phyloP scores from a whole-genome alignment of 768 basidiomycete genomes.

The Podaxis mareebaensis region DNA sequence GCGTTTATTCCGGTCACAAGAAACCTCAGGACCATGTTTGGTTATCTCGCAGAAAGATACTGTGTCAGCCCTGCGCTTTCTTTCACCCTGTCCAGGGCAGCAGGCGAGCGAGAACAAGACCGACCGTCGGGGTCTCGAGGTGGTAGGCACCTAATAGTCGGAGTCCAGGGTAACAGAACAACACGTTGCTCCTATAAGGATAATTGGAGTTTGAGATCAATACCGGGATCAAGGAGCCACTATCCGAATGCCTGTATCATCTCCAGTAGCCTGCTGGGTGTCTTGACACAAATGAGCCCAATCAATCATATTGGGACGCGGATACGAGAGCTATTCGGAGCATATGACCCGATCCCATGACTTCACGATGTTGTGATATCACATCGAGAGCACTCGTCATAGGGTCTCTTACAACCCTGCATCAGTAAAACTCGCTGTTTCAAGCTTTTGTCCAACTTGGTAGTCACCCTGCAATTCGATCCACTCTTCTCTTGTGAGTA shows the following conservation, averaged over 20 bases:
- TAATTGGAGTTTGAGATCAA: not conserved
- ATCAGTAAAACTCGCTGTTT: not conserved
- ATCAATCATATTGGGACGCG: not conserved
- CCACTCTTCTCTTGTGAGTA: no score
- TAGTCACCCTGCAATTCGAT: no score
- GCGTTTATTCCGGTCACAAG: not conserved
- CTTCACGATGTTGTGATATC: not conserved
- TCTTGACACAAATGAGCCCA: not conserved
- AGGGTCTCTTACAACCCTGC: not conserved
- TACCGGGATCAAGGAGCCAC: not conserved
- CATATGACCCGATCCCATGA: not conserved
- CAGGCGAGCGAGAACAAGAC: not conserved
- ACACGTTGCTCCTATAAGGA: not conserved
- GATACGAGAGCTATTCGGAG: not conserved
- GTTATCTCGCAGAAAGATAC: no score
- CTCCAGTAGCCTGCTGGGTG: not conserved
- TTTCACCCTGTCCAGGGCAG: no score
- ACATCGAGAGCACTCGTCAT: not conserved
- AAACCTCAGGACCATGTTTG: not conserved
- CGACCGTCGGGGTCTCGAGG: not conserved
- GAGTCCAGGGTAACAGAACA: slow-evolving; percentile 1
- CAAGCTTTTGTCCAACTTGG: no score
- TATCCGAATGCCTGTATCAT: not conserved
- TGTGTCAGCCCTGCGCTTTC: no score
- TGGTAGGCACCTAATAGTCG: not conserved